phyloP scores from a whole-genome alignment of 208 protist genomes.

The Wallacemonas sp. region DNA sequence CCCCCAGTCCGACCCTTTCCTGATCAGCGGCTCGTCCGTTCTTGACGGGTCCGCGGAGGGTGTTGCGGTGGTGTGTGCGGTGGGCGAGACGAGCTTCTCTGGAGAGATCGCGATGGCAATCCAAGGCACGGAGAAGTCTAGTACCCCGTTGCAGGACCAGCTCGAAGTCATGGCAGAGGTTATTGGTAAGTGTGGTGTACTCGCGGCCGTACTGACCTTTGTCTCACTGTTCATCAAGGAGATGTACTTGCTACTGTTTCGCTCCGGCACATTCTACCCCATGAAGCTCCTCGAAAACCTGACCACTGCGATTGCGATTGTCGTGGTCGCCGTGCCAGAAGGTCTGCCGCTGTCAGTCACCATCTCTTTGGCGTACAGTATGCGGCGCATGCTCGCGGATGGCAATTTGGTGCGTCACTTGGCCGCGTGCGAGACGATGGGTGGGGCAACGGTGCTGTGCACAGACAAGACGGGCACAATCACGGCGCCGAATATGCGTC shows the following conservation, averaged over 20 bases:
- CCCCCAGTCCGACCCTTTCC: slow-evolving; percentile 55
- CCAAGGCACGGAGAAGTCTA: slow-evolving; percentile 59
- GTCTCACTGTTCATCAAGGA: slow-evolving; percentile 69
- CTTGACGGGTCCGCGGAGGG: slow-evolving; percentile 76
- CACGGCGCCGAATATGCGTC: slow-evolving; percentile 92
- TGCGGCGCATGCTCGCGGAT: slow-evolving; percentile 94
- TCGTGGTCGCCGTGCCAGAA: slow-evolving; percentile 98
- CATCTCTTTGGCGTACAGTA: slow-evolving; percentile 97
- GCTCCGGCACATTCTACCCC: slow-evolving; percentile 39
- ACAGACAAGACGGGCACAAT: slow-evolving; percentile 95
- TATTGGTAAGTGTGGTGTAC: slow-evolving; percentile 90
- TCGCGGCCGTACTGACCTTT: slow-evolving; percentile 78
- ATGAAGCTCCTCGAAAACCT: slow-evolving; percentile 90
- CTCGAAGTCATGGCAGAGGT: slow-evolving; percentile 79
- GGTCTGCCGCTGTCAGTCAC: slow-evolving; percentile 97
- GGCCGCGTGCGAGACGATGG: slow-evolving; percentile 97
- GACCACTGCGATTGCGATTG: slow-evolving; percentile 93
- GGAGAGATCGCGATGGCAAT: slow-evolving; percentile 75
- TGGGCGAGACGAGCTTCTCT: slow-evolving; percentile 68
- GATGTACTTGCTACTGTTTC: slow-evolving; percentile 37
- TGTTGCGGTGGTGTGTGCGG: slow-evolving; percentile 82
- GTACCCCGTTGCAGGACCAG: slow-evolving; percentile 85
- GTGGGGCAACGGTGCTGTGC: slow-evolving; percentile 92
- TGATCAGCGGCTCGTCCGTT: slow-evolving; percentile 87
- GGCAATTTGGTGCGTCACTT: slow-evolving; percentile 95